phyloP scores from a whole-genome alignment of 345 rosid species.

The Salix arbutifolia region DNA sequence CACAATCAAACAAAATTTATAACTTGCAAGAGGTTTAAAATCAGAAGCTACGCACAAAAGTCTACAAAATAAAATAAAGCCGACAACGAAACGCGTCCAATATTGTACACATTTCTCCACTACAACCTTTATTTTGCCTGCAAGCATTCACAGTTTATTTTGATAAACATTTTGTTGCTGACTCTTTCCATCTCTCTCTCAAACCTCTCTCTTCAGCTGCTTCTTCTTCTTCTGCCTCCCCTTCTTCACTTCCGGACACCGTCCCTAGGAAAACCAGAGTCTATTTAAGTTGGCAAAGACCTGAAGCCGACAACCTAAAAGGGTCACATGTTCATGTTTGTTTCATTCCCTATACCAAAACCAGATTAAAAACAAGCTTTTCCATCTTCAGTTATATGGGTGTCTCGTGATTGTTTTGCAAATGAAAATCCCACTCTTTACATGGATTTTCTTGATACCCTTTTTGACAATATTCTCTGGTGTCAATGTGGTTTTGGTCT shows the following conservation, averaged over 20 bases:
- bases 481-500: constrained; percentile 1
- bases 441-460: neutral
- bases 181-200: neutral
- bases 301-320: neutral
- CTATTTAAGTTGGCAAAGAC: neutral
- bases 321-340: neutral
- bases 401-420: neutral
- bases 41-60: neutral
- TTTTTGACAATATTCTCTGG: neutral
- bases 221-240: neutral
- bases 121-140: neutral
- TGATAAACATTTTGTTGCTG: neutral
- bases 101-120: neutral
- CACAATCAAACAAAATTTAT: no score
- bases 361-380: neutral
- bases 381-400: neutral
- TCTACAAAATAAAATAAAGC: neutral
- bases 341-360: neutral
- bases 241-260: neutral
- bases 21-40: neutral
- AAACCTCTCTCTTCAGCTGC: neutral
- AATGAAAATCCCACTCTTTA: constrained; percentile 10
- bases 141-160: neutral
- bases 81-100: constrained; percentile 4
- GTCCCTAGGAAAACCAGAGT: neutral